phyloP scores from a whole-genome alignment of 1,284 basidiomycete species.

The Microbotryum intermedium region DNA sequence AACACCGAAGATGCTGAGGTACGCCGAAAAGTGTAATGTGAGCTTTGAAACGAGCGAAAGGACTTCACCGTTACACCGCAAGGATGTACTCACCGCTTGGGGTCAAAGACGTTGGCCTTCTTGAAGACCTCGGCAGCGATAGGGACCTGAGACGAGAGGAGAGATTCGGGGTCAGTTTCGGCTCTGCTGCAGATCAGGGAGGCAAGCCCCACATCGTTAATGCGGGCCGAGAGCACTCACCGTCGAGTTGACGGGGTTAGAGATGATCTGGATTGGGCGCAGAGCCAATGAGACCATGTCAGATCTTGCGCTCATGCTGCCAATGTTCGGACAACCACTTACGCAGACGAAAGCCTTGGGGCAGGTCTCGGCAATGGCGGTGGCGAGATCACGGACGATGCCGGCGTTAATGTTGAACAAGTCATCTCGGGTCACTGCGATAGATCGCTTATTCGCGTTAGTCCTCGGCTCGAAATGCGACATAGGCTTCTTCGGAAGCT shows the following conservation, averaged over 20 bases:
- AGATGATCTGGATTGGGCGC: conserved; percentile 33
- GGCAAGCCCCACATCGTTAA: no score
- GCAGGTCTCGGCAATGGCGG: conserved; percentile 68
- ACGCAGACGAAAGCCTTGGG: conserved; percentile 76
- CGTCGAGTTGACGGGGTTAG: conserved; percentile 58
- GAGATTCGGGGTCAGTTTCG: no score
- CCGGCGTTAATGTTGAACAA: conserved; percentile 98
- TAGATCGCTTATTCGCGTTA: background rate
- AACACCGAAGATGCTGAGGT: conserved; percentile 78
- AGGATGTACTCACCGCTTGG: conserved; percentile 56
- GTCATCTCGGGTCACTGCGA: conserved; percentile 65
- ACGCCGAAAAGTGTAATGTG: background rate
- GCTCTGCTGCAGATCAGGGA: no score
- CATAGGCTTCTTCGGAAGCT: no score
- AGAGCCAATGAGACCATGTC: background rate
- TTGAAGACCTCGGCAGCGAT: conserved; percentile 94
- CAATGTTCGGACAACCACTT: background rate
- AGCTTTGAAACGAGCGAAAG: background rate
- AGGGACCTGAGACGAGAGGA: conserved; percentile 51
- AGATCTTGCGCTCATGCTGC: background rate
- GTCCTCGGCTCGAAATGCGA: no score
- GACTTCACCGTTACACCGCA: no score
- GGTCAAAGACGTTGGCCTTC: conserved; percentile 81
- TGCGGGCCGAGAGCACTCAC: no score
- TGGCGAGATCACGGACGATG: conserved; percentile 88